A percentile compares a stretch with the other conserved stretches of the same genome.
Evolutionary conservation across 257 asterid genomes (phyloP).

Genomic region (Schizonepeta tenuifolia): DNA sequence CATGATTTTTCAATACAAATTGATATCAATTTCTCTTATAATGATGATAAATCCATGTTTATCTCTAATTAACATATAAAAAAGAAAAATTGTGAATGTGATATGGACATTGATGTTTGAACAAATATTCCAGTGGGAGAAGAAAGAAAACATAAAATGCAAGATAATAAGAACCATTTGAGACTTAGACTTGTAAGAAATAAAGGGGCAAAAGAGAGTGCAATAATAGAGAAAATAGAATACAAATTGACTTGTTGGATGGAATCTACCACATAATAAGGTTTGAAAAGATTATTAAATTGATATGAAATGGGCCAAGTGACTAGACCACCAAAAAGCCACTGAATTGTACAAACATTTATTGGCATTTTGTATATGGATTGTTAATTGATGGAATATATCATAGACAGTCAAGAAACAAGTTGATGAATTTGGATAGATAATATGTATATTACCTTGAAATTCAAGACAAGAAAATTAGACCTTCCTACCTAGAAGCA

Average conservation of each 20-base stretch:
- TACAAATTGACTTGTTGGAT: constrained; percentile 12
- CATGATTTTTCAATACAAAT: no score
- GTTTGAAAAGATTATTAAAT: background rate
- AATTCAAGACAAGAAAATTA: constrained; percentile 10
- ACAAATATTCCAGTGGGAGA: no score
- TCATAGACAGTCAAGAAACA: constrained; percentile 7
- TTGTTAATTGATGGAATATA: constrained; percentile 26
- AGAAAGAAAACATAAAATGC: background rate
- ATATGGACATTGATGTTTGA: no score
- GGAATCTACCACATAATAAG: background rate
- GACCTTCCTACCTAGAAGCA: constrained; percentile 11
- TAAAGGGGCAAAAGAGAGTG: background rate
- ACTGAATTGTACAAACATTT: background rate
- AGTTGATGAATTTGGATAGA: constrained; percentile 8
- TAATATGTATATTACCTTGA: background rate
- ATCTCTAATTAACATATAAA: no score
- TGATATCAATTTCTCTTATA: no score
- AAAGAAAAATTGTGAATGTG: no score
- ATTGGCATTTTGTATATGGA: constrained; percentile 33
- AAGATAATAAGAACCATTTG: constrained; percentile 10
- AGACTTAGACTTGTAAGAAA: background rate
- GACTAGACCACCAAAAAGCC: background rate
- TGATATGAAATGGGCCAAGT: background rate
- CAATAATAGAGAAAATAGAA: constrained; percentile 1
- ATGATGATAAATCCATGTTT: no score